Base-by-base conservation (phyloP, 257 asterid species). In the Solanum boliviense region DNA sequence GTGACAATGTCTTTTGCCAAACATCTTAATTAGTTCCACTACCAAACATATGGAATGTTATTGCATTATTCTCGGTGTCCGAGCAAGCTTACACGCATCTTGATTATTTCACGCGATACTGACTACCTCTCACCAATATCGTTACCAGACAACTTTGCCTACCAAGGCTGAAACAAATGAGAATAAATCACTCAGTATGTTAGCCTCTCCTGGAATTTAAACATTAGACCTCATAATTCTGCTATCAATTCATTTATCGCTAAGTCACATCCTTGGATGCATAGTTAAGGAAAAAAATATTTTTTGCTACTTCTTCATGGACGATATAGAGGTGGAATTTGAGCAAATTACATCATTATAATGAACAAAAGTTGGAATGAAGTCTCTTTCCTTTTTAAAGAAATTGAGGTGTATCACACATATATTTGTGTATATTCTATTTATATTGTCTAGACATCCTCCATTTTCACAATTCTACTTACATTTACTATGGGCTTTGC, bases 11-110 rank as follows among this genome's bases (percentile, higher is more conserved):
- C 5, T 25, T 79, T 79, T 79, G 35, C 38, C 84, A 16, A 79
- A 41, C 65, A 41, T 11, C 65, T 79, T 79, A 13, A 79, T 79
- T 79, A 11, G 48, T 41, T 78, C 62, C 35, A 25, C 25, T 15
- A 29, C 84, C 84, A 79, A 44, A 79, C 65, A 79, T 44, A 18
- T 78, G 84, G 23, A 78, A 41, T 78, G 62, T 78, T 15, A 44
- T 78, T 44, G 65, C 38, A 44, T 4, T 4, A 41, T 25, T 38
- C 21, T 23, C 8, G 29, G 5, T 74, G 31, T 36, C 2, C 3
- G 10, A 11, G 18, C 5, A 36, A 74, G 32, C 9, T 74, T 11
- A 35, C 9, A 0, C 0, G 4, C 52, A 34, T 9, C 20, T 35
- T 74, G 1, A 21, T 36, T 10, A 36, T 23, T 35, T 3, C 10